A percentile compares a stretch with the other conserved stretches of the same genome.
Evolutionary conservation across 1,139 yeast species (phyloP).

Genomic region (Suhomyces panamericanus): DNA sequence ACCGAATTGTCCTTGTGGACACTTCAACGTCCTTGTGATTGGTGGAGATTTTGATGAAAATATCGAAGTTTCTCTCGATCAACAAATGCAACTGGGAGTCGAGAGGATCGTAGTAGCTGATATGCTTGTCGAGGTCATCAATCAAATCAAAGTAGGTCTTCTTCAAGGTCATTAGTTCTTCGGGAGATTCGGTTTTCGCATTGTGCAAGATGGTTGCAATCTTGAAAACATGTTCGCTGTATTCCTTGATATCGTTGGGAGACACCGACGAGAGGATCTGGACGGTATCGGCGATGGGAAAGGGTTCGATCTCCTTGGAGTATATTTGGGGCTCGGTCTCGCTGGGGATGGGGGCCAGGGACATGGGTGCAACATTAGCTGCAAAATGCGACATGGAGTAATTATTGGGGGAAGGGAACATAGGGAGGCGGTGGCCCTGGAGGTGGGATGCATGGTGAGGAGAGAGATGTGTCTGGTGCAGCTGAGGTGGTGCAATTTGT

Average conservation of each 20-base stretch:
- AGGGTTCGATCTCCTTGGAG: conserved; percentile 7
- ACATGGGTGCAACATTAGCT: conserved; percentile 10
- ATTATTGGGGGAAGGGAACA: conserved; percentile 7
- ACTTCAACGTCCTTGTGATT: conserved; percentile 32
- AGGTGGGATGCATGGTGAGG: conserved; percentile 10
- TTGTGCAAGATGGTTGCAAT: conserved; percentile 31
- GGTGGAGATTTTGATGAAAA: conserved; percentile 38
- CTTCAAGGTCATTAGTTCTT: conserved; percentile 22
- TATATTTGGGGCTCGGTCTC: conserved; percentile 1
- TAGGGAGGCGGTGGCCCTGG: conserved; percentile 8
- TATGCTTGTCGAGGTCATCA: conserved; percentile 27
- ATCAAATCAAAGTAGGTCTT: conserved; percentile 29
- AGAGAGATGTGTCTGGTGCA: conserved; percentile 3
- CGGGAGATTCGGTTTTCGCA: conserved; percentile 16
- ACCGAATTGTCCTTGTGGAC: conserved; percentile 39
- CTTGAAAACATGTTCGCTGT: conserved; percentile 40
- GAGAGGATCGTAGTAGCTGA: conserved; percentile 30
- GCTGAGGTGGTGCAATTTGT: conserved; percentile 2
- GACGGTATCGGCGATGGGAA: conserved; percentile 30
- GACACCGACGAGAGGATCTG: conserved; percentile 28
- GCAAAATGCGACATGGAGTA: conserved; percentile 11
- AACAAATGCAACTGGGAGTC: conserved; percentile 35
- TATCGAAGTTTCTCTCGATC: conserved; percentile 43
- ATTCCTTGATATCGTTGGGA: conserved; percentile 38
- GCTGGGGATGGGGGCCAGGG: neutral